A percentile compares a stretch with the other conserved stretches of the same genome.
Conservation (phyloP, 1,284 basidiomycete genomes). For the Porogramme epimiltina region DNA sequence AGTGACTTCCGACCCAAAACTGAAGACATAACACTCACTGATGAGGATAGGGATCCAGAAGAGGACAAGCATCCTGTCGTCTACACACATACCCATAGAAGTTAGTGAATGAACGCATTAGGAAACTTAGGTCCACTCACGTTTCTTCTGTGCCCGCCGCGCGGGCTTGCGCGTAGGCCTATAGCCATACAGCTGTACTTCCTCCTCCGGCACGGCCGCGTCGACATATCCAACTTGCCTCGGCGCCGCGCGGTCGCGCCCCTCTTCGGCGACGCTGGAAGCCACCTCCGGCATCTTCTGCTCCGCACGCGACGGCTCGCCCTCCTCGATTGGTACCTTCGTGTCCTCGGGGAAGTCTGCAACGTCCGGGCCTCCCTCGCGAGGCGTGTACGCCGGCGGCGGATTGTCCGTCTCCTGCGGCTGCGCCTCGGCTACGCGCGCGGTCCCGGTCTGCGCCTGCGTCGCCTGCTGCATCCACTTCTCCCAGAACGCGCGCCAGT, state of each 20-base stretch:
- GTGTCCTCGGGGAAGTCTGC: constrained; percentile 6
- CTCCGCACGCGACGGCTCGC: constrained; percentile 2
- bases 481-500: constrained; percentile 71
- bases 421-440: constrained; percentile 29
- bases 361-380: constrained; percentile 37
- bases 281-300: not conserved
- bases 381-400: constrained; percentile 71
- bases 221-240: constrained; percentile 53
- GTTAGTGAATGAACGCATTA: constrained; percentile 7
- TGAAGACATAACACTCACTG: constrained; percentile 49
- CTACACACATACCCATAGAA: constrained; percentile 40
- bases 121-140: constrained; percentile 55
- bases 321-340: constrained; percentile 14
- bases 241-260: not conserved
- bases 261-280: constrained; percentile 6
- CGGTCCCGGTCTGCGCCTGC: constrained; percentile 32
- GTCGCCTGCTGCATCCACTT: constrained; percentile 65
- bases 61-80: constrained; percentile 89
- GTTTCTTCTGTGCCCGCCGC: constrained; percentile 66
- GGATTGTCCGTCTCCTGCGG: constrained; percentile 50
- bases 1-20: constrained; percentile 4
- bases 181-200: constrained; percentile 69
- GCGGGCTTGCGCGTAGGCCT: constrained; percentile 54
- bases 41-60: constrained; percentile 95
- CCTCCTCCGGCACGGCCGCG: constrained; percentile 56